Conservation (phyloP, 208 protist genomes). For the Herpetomonas muscarum region DNA sequence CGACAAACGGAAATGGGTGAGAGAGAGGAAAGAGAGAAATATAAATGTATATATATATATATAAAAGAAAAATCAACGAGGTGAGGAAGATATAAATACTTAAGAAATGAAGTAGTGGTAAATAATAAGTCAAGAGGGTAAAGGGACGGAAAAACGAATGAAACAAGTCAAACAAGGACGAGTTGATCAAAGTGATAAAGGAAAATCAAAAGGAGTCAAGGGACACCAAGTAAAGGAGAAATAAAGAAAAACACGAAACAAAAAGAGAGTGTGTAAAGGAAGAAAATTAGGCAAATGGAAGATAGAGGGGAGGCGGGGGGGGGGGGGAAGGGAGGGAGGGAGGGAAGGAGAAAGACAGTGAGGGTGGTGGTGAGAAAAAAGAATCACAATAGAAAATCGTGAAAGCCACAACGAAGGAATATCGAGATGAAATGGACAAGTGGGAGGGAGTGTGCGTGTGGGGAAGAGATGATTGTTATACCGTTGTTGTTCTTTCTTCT, state of each 20-base stretch:
- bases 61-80: too few species aligned
- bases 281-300: not conserved
- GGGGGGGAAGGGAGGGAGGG: not conserved
- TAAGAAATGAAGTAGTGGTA: not conserved
- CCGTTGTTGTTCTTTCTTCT: too few species aligned
- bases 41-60: too few species aligned
- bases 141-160: not conserved
- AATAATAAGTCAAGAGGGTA: not conserved
- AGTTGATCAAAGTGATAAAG: not conserved
- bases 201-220: not conserved
- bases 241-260: conserved; percentile 2
- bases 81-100: not conserved
- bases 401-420: too few species aligned
- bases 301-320: not conserved
- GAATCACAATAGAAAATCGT: too few species aligned
- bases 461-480: too few species aligned
- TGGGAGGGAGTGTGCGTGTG: too few species aligned
- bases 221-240: too few species aligned
- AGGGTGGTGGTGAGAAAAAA: too few species aligned
- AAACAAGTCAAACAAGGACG: not conserved
- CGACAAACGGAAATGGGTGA: too few species aligned
- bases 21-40: too few species aligned
- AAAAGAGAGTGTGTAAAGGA: not conserved
- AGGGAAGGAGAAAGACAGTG: not conserved
- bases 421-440: too few species aligned